Evolutionary conservation across 225 moss, liverwort and hornwort genomes (phyloP), one percentile per base, ranked within the genome.

Genomic region (Pseudisothecium myosuroides): DNA sequence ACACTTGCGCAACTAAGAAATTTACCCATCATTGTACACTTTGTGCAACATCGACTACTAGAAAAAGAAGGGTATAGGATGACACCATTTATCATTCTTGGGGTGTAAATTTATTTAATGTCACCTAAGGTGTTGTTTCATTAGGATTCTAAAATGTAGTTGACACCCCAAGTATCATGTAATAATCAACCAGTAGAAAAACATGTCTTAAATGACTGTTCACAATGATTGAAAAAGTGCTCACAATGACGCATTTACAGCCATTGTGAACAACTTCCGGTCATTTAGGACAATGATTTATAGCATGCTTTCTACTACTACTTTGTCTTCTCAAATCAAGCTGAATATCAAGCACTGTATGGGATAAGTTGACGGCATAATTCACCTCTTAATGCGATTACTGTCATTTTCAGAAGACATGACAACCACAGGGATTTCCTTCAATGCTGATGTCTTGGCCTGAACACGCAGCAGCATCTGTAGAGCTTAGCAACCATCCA

Each of bases 351-450:
- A 26, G 39, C n/a, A 37, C n/a, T 50, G 37, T 17, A 17, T 50
- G 37, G 49, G 36, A 50, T 12, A 50, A 47, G 50, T 50, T 36
- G 11, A 36, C 0, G 10, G 37, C 24, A 50, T 16, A 26, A 54
- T 76, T 75, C 78, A 96, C 97, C 93, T 96, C 80, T 93, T 87
- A 45, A 97, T 96, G 89, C 96, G 94, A 49, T 86, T 82, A 32
- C 89, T 83, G 7, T 91, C 91, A 87, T 97, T 96, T 88, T 96
- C 95, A 28, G 97, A 97, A 10, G 97, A 97, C 94, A 96, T 96
- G 24, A 97, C 84, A 8, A 97, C 93, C 20, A 97, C 95, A 12
- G 96, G 96, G 50, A 96, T 91, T 26, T 96, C 92, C 92, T 92
- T 96, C 58, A 89, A 88, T 9, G 92, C 83, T n/a, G 95, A 96